Base-by-base conservation (phyloP, 106 monocot genomes). In the Acanthochlamys bracteata region DNA sequence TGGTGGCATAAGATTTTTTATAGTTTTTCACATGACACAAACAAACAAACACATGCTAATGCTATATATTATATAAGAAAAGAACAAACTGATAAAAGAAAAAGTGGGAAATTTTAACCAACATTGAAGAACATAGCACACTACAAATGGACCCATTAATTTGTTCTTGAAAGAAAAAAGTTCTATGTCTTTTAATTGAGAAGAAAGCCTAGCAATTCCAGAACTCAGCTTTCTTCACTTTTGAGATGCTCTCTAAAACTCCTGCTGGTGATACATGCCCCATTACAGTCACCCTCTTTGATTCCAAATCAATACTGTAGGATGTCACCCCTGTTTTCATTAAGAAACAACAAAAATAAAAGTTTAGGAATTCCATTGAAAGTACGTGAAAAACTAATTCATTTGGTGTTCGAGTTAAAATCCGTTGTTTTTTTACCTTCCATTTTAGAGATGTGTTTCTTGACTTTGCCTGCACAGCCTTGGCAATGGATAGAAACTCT, bases 181-280 rank as follows among this genome's bases (percentile, higher is more conserved):
- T 33, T 33, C 33, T 33, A 33, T 33, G 1, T 33, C 33, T 33
- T 33, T 33, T 33, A 6, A 33, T 33, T 33, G 33, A 33, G 25
- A 2, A n/a, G 1, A 26, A 53, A 67, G 0, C 21, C n/a, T 52
- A 53, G 53, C 61, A 69, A 52, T 75, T 41, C 82, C 83, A 89
- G 81, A 95, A 85, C 86, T 95, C 89, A 39, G 94, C 94, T 72
- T 90, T 95, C 86, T 95, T 95, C 64, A 95, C 84, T 86, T 90
- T 95, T 4, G 94, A 95, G 66, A 95, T 79, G 84, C 94, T 95
- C 83, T 95, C 82, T 46, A 95, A 75, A 42, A 95, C 94, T n/a
- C 86, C 86, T 23, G 51, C 73, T 39, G 94, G 94, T 14, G 94
- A 95, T 53, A 95, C 84, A 75, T 90, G 89, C 15, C 94, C 94